Base-by-base conservation (phyloP, 1,284 basidiomycete species). In the Takashimella tepidaria region DNA sequence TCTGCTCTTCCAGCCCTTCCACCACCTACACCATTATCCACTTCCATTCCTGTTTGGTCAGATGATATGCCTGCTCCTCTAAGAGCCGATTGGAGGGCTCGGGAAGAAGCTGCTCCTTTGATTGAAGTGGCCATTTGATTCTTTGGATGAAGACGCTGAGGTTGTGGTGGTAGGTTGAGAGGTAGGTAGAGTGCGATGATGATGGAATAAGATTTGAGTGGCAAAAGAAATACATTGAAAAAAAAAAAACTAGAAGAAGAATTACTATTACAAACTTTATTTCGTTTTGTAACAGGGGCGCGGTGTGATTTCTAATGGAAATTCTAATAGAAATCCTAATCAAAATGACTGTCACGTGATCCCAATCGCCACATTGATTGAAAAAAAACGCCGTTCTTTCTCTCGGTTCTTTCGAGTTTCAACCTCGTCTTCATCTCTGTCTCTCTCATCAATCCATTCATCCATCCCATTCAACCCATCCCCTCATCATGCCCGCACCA, bases 31-130 rank as follows among this genome's bases (percentile, higher is more conserved):
- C 41, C 27, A 16, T 60, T 58, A 31, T 73, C 70, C 6, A 73
- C 50, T 8, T 73, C 69, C 70, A 73, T 73, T 6, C 56, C 53
- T 13, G 42, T 53, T 20, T 53, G 46, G 19, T 60, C 62, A 49
- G 55, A 53, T 10, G 51, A 52, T 31, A 69, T 64, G 2, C 69
- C 69, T 10, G 68, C 69, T 40, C 63, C 57, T n/a, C 69, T 57
- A 8, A 71, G 55, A 0, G 70, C 70, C 5, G 57, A 50, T 5
- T 26, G 26, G 10, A 58, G 40, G 6, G 51, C 54, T 0, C 57
- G 48, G 11, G 48, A 47, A 1, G 53, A 13, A 22, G 45, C 45
- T 11, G 12, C 12, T 10, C 8, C 22, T 6, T 10, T 46, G 24
- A 24, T 10, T 10, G 45, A 5, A 8, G 45, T 12, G 11, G 12